These are phyloP conservation scores for Nannochloris sp. DNA, from an alignment of 139 green algal genomes.

Conservation along the genomic window DNA sequence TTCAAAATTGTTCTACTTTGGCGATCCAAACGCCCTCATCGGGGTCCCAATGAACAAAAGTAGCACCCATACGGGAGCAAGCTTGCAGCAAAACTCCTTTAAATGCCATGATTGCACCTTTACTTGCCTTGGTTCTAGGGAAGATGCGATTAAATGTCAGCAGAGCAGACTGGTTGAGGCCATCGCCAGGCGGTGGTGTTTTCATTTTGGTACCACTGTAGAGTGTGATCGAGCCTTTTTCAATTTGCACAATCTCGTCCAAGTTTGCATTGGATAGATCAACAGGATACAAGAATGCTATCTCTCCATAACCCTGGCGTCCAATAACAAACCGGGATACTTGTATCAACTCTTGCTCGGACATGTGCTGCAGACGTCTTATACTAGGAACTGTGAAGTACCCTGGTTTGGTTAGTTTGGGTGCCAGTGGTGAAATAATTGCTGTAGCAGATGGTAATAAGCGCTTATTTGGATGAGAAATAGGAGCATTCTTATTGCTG, in stretches of 20 bases:
- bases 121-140: not conserved
- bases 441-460: too few relatives aligned
- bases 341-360: constrained; percentile 13
- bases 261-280: constrained; percentile 20
- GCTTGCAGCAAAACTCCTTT: constrained; percentile 3
- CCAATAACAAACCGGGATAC: constrained; percentile 26
- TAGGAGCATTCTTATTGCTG: too few relatives aligned
- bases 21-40: constrained; percentile 21
- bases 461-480: too few relatives aligned
- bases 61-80: not conserved
- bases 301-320: constrained; percentile 18
- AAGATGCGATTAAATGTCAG: constrained; percentile 21
- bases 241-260: constrained; percentile 15
- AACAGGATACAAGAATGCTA: constrained; percentile 32
- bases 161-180: constrained; percentile 29
- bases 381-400: not conserved
- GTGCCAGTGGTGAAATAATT: not conserved
- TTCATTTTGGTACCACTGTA: not conserved
- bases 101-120: constrained; percentile 4
- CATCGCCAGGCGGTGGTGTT: constrained; percentile 6
- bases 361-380: not conserved
- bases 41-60: constrained; percentile 32
- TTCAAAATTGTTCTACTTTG: constrained; percentile 31
- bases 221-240: constrained; percentile 19
- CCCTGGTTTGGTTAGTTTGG: not conserved